Evolutionary conservation across 2,329 filamentous ascomycete species (phyloP), one percentile per base, ranked within the genome.

Genomic region (Rhinocladiella similis): DNA sequence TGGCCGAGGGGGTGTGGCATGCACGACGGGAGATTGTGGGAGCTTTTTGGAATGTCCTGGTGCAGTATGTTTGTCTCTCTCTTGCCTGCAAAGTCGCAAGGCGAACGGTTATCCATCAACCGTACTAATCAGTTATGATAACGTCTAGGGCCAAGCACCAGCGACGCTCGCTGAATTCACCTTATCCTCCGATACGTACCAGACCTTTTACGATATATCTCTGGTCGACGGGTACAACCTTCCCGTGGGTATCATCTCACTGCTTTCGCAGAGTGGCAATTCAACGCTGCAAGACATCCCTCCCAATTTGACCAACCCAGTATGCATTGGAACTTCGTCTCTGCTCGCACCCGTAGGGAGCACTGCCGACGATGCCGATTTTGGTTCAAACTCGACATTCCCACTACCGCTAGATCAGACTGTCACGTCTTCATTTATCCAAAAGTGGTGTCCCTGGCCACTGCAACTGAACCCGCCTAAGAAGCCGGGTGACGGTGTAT

Each of bases 141-240:
- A 41, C 16, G 5, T 19, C n/a, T 19, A 41, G 86, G 89, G 90
- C 16, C 80, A 84, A 54, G 82, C 85, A 27, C 90, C 90, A 10
- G 85, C 85, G 13, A 92, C 89, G 1, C 80, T 95, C 12, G 89
- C 88, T 38, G 90, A 95, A 68, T 92, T 94, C 72, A 91, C 87
- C 53, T 80, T 93, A 14, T 81, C 84, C 48, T 88, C 63, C 10
- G 48, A 43, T 45, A 58, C 60, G 25, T 76, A 78, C 19, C 87
- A 91, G 68, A 88, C 85, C 9, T 94, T 90, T 70, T 93, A 92
- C 73, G 90, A 94, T 70, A 89, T 94, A 61, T 91, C 88, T 39
- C 79, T 93, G 2, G 90, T 94, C 19, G 90, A 94, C 68, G 90
- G 90, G 47, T 93, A 93, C 79, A 93, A 93, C 68, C 73, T 93